These are phyloP conservation scores for Diaporthe vaccinii DNA, from an alignment of 2,329 filamentous ascomycete species.

Conservation along the genomic window DNA sequence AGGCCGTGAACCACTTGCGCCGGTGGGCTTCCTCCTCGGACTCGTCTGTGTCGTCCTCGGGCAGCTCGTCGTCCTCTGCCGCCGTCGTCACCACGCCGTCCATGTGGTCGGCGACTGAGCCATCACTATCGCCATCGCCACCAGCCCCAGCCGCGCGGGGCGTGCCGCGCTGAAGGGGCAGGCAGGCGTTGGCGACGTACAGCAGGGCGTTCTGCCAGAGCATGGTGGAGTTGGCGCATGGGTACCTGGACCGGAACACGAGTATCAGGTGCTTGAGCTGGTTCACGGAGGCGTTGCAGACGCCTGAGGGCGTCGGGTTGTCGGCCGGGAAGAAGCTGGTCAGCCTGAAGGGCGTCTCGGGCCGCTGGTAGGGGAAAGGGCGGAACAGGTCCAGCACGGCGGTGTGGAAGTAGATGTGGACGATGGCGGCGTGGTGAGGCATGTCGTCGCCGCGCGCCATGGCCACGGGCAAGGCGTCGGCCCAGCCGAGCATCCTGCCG, in stretches of 20 bases:
- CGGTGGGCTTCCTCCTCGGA: conserved; percentile 39
- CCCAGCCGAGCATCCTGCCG: conserved; percentile 43
- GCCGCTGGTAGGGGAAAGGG: conserved; percentile 32
- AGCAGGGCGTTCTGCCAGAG: conserved; percentile 49
- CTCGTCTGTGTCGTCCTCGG: not conserved
- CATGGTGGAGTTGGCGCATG: conserved; percentile 40
- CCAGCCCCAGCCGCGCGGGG: not conserved
- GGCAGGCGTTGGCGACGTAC: conserved; percentile 48
- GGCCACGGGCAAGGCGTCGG: conserved; percentile 37
- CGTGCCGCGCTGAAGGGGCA: not conserved
- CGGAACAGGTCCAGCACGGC: conserved; percentile 42
- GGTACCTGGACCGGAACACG: conserved; percentile 35
- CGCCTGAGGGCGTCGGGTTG: conserved; percentile 18
- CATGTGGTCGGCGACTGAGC: not conserved
- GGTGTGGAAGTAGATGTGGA: conserved; percentile 42
- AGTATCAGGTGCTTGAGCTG: conserved; percentile 44
- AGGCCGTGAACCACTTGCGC: conserved; percentile 48
- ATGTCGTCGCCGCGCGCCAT: conserved; percentile 33
- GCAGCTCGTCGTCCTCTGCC: not conserved
- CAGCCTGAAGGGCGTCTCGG: not conserved
- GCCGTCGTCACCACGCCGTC: not conserved
- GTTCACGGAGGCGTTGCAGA: conserved; percentile 41
- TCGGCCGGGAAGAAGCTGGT: conserved; percentile 28
- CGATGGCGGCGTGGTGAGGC: conserved; percentile 33
- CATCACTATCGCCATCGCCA: not conserved